A percentile compares a stretch with the other conserved stretches of the same genome.
phyloP scores from a whole-genome alignment of 371 early-diverging fungal species.

The Mortierella sp. region DNA sequence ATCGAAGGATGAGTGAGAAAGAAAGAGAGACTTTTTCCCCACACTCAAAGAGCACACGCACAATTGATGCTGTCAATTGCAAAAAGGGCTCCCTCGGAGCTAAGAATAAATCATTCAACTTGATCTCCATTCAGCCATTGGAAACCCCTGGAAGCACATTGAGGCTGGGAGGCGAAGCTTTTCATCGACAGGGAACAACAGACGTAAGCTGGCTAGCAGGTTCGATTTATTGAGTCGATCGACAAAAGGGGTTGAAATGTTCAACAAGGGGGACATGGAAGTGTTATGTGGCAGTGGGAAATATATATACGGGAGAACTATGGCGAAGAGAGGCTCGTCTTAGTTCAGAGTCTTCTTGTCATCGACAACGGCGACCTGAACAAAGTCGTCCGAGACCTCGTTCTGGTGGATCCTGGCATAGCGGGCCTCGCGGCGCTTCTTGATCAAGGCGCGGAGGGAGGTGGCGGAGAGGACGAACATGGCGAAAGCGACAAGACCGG shows the following conservation, averaged over 20 bases:
- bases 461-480: constrained; percentile 28
- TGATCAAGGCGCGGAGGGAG: constrained; percentile 25
- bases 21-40: not conserved
- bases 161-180: no score
- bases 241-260: no score
- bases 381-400: constrained; percentile 30
- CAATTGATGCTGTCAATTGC: no score
- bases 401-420: constrained; percentile 47
- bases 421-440: constrained; percentile 41
- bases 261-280: no score
- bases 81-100: no score
- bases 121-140: no score
- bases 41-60: not conserved
- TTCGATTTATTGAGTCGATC: no score
- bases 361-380: constrained; percentile 41
- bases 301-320: not conserved
- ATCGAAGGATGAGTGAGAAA: constrained; percentile 1
- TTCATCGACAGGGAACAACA: no score
- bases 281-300: constrained; percentile 1
- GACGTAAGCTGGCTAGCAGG: no score
- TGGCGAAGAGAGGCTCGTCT: not conserved
- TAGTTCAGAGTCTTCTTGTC: constrained; percentile 31
- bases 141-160: no score
- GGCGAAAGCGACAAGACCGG: constrained; percentile 14
- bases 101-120: no score